Percentiles rank a stretch among this genome's conserved stretches.
Evolutionary conservation across 2,329 filamentous ascomycete species (phyloP).

Genomic region (Aspergillus proliferans): DNA sequence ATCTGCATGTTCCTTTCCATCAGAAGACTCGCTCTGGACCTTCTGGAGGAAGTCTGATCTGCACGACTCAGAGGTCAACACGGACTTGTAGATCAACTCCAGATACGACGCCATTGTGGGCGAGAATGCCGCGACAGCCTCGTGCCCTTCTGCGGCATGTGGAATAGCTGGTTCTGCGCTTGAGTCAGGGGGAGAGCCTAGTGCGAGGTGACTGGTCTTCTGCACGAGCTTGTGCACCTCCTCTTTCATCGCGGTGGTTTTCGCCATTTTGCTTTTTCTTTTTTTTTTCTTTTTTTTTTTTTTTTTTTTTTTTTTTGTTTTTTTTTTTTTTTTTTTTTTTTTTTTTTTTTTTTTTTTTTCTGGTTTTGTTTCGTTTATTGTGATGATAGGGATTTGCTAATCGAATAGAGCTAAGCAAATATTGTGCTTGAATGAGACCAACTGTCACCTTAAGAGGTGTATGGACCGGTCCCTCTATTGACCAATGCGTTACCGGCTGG

Average conservation of each 20-base stretch:
- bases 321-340: neutral
- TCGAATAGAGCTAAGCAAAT: neutral
- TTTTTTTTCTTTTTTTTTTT: neutral
- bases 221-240: neutral
- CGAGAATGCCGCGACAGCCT: constrained; percentile 21
- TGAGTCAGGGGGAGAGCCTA: constrained; percentile 5
- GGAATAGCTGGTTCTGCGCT: neutral
- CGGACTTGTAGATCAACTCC: constrained; percentile 27
- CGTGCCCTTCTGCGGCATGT: neutral
- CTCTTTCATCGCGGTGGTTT: neutral
- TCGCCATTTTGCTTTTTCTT: neutral
- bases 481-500: neutral
- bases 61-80: constrained; percentile 11
- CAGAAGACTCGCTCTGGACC: constrained; percentile 8
- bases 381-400: too few species aligned
- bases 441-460: neutral
- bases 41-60: constrained; percentile 18
- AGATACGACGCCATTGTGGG: constrained; percentile 28
- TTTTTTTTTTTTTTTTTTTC: neutral
- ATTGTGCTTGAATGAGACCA: neutral
- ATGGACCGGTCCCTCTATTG: neutral
- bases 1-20: constrained; percentile 5
- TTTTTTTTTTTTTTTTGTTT: neutral
- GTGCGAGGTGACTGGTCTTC: constrained; percentile 4
- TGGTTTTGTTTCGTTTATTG: neutral